Conservation (phyloP, 2,329 filamentous ascomycete genomes). For the Ambrosiella cleistominuta region DNA sequence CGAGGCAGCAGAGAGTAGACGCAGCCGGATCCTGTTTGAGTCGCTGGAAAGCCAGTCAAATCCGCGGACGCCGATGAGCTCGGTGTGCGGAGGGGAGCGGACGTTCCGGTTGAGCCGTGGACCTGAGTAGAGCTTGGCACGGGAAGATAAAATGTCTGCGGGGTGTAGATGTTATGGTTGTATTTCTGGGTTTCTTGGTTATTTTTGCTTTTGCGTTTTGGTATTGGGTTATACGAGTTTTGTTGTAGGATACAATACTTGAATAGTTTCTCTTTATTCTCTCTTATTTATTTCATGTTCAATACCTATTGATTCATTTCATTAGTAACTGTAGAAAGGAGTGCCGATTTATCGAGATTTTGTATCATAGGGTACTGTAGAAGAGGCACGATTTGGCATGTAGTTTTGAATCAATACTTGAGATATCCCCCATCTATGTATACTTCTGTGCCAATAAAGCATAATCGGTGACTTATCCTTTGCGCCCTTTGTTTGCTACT, state of each 20-base stretch:
- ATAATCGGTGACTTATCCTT: too few species aligned
- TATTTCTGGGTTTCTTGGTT: background rate
- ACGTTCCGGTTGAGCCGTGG: constrained; percentile 8
- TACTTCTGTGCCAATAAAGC: too few species aligned
- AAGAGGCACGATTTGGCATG: background rate
- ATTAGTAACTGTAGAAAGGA: too few species aligned
- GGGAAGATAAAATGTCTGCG: background rate
- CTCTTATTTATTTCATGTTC: background rate
- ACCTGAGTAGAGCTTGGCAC: constrained; percentile 3
- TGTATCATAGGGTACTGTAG: background rate
- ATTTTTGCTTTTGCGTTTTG: background rate
- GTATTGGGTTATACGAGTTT: background rate
- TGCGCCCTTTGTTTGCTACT: too few species aligned
- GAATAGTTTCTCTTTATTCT: background rate
- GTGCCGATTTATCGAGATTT: background rate
- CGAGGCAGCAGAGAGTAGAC: constrained; percentile 10
- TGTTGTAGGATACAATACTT: background rate
- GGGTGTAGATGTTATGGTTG: background rate
- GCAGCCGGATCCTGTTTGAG: constrained; percentile 6
- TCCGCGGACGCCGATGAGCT: constrained; percentile 8
- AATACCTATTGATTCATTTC: too few species aligned
- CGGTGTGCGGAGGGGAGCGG: constrained; percentile 6
- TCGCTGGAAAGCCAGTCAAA: constrained; percentile 5
- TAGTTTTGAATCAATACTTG: background rate
- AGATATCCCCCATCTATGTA: background rate